phyloP scores from a whole-genome alignment of 192 early-diverging fungal species.

The Podila horticola region DNA sequence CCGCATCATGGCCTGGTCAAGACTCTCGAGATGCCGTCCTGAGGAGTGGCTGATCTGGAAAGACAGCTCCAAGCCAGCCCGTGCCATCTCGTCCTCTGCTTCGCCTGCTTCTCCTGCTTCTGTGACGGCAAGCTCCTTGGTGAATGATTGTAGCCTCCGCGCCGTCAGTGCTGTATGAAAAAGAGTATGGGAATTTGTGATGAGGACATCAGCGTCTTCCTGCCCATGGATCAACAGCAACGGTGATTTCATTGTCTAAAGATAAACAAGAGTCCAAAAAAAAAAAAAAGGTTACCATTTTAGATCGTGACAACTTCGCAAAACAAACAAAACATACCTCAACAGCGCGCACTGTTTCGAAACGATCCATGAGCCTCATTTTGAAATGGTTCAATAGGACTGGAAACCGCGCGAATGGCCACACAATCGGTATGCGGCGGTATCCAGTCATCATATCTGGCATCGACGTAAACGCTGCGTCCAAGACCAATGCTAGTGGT shows the following conservation, averaged over 20 bases:
- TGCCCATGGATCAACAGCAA: slow-evolving; percentile 47
- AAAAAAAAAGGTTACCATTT: neutral
- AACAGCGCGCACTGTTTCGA: slow-evolving; percentile 40
- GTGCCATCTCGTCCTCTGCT: slow-evolving; percentile 33
- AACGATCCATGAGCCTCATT: slow-evolving; percentile 36
- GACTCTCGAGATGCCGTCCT: neutral
- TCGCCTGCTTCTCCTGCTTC: slow-evolving; percentile 35
- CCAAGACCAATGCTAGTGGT: slow-evolving; percentile 37
- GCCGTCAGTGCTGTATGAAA: slow-evolving; percentile 40
- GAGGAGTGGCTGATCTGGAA: slow-evolving; percentile 35
- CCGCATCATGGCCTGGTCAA: neutral
- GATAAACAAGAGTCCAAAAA: neutral
- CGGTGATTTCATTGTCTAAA: slow-evolving; percentile 31
- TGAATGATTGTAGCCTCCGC: slow-evolving; percentile 22
- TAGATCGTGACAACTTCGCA: no score
- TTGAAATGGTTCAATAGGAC: slow-evolving; percentile 46
- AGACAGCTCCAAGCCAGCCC: slow-evolving; percentile 28
- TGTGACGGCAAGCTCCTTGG: slow-evolving; percentile 33
- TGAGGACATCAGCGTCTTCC: slow-evolving; percentile 45
- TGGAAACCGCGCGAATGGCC: slow-evolving; percentile 40
- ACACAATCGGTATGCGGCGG: slow-evolving; percentile 49
- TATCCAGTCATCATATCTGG: slow-evolving; percentile 52
- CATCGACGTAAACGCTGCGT: slow-evolving; percentile 51
- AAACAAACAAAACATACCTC: slow-evolving; percentile 15
- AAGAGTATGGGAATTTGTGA: slow-evolving; percentile 43